Evolutionary conservation across 768 basidiomycete genomes (phyloP).

Genomic region (Lentinula guzmanii): DNA sequence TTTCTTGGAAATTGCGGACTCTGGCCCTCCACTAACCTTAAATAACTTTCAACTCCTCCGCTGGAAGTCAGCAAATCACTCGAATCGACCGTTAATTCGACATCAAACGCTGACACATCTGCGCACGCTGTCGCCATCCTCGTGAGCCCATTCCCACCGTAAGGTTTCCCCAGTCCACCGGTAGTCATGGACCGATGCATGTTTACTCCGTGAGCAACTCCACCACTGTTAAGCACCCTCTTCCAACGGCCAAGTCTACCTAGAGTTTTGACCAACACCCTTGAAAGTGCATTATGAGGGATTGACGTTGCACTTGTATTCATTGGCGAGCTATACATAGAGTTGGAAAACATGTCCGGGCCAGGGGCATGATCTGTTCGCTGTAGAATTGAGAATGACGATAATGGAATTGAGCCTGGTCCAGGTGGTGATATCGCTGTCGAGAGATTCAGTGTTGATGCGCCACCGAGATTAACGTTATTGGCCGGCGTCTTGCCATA

Average conservation of each 20-base stretch:
- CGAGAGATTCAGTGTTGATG: slow-evolving; percentile 17
- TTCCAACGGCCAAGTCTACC: slow-evolving; percentile 80
- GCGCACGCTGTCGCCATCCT: slow-evolving; percentile 25
- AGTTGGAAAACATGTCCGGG: not conserved
- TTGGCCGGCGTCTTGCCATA: slow-evolving; percentile 44
- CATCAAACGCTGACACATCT: slow-evolving; percentile 65
- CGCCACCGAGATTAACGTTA: slow-evolving; percentile 29
- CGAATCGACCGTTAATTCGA: slow-evolving; percentile 49
- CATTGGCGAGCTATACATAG: slow-evolving; percentile 22
- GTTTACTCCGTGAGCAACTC: slow-evolving; percentile 11
- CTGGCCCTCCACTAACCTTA: slow-evolving; percentile 47
- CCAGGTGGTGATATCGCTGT: slow-evolving; percentile 21
- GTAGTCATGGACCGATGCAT: slow-evolving; percentile 1
- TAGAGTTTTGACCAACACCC: slow-evolving; percentile 76
- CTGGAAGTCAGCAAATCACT: slow-evolving; percentile 56
- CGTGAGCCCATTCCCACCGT: not conserved
- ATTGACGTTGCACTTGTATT: slow-evolving; percentile 33
- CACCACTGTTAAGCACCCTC: slow-evolving; percentile 58
- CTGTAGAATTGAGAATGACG: slow-evolving; percentile 58
- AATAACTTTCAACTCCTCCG: slow-evolving; percentile 61
- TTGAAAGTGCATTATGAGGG: slow-evolving; percentile 61
- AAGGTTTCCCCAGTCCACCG: not conserved
- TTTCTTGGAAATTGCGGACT: not conserved
- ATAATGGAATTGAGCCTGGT: slow-evolving; percentile 43
- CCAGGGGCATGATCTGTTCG: slow-evolving; percentile 34